Base-by-base conservation (phyloP, 1,139 yeast species). In the Pichia sp. region DNA sequence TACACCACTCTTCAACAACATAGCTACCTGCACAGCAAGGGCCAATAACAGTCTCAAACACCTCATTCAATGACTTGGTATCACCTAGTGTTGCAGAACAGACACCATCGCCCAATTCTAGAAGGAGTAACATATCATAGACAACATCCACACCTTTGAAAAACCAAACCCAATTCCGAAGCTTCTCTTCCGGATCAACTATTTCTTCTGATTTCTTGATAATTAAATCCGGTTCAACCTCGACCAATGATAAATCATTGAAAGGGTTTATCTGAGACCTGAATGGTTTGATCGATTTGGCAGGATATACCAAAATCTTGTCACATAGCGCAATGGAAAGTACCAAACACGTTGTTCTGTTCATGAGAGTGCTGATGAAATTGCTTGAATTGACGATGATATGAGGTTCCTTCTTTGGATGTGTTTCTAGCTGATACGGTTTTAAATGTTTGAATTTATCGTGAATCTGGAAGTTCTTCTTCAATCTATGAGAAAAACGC, bases 61-160 rank as follows among this genome's bases (percentile, higher is more conserved):
- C 53, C 46, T 57, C 58, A 47, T 46, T 50, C 11, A 54, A 23
- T 19, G 56, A 48, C 13, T 57, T 50, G 23, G 55, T 55, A 29
- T 48, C 49, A 7, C 43, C 8, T 4, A 61, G 49, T 2, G 61
- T 59, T 32, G 62, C 65, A 0, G 67, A 62, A 23, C 64, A 59
- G 8, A 65, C 56, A 11, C 74, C 74, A 54, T 66, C 67, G 26
- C 71, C 72, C 34, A 73, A 57, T 43, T 72, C 70, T 10, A 75
- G 51, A 34, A 74, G 54, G 5, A 63, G 44, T 7, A 59, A 51
- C 23, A 64, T 54, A 11, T 59, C 59, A 11, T 49, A 43, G 7
- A 61, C 50, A 52, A 61, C 46, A 36, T 49, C 52, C n/a, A 59
- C 26, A 16, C 61, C 57, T 19, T 49, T 32, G 8, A 63, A 36